Conservation (phyloP, 169 alveolate species). For the Eimeria praecox region DNA sequence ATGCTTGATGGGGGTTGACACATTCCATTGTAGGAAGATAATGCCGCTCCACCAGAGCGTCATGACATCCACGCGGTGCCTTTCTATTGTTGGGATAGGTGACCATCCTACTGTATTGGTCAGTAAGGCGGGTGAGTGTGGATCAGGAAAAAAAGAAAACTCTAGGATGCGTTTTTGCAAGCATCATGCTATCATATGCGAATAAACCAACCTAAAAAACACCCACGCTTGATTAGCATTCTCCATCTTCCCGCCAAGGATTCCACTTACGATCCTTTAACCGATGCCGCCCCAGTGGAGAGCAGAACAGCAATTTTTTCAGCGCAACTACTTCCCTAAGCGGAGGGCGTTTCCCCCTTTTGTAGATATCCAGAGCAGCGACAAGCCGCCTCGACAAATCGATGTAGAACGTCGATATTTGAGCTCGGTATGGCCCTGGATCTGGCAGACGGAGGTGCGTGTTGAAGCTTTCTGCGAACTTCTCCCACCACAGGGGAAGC, state of each 20-base stretch:
- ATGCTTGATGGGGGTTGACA: not conserved
- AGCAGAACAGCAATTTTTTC: not conserved
- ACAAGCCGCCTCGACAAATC: not conserved
- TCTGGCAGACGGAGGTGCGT: not conserved
- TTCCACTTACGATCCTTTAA: not conserved
- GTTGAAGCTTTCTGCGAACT: conserved; percentile 1
- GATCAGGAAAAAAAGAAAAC: not conserved
- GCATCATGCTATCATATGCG: not conserved
- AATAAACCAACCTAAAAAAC: not conserved
- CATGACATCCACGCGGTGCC: not conserved
- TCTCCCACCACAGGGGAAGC: not conserved
- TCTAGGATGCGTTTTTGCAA: not conserved
- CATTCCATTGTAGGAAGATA: not conserved
- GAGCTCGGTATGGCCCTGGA: not conserved
- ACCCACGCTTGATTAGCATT: not conserved
- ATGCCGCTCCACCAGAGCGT: not conserved
- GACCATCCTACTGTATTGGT: not conserved
- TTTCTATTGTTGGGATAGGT: not conserved
- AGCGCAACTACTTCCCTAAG: not conserved
- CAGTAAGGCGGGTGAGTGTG: not conserved
- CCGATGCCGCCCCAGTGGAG: not conserved
- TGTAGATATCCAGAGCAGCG: not conserved
- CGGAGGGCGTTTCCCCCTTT: not conserved
- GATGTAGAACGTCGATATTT: not conserved
- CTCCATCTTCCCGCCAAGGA: not conserved